Evolutionary conservation across 2,329 filamentous ascomycete species (phyloP).

Genomic region (Calonectria leucothoes): DNA sequence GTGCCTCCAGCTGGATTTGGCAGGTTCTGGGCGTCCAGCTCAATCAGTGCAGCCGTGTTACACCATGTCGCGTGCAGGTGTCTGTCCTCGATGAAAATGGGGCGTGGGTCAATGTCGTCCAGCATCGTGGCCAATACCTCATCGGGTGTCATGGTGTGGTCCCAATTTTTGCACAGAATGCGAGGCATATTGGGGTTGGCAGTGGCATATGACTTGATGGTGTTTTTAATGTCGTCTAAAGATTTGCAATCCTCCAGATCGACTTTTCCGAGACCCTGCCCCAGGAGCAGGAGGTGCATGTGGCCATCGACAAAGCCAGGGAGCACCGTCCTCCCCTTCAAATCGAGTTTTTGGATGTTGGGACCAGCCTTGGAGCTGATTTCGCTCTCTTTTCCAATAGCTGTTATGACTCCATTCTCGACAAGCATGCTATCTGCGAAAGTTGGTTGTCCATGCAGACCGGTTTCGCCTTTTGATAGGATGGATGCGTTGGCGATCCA

Average conservation of each 20-base stretch:
- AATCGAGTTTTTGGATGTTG: constrained; percentile 24
- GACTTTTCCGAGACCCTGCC: constrained; percentile 10
- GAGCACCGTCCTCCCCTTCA: constrained; percentile 44
- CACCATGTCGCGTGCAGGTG: constrained; percentile 69
- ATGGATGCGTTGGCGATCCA: constrained; percentile 40
- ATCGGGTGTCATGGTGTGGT: constrained; percentile 56
- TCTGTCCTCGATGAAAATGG: constrained; percentile 67
- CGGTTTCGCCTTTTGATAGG: constrained; percentile 24
- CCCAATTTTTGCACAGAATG: constrained; percentile 65
- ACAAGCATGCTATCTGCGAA: constrained; percentile 46
- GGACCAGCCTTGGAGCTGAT: not conserved
- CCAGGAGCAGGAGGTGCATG: constrained; percentile 17
- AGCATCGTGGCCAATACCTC: constrained; percentile 56
- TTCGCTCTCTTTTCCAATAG: constrained; percentile 44
- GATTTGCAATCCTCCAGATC: constrained; percentile 1
- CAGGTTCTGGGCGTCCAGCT: constrained; percentile 57
- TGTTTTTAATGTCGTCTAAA: constrained; percentile 5
- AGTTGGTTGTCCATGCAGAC: constrained; percentile 28
- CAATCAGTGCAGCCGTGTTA: constrained; percentile 60
- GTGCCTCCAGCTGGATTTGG: constrained; percentile 62
- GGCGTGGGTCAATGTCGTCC: constrained; percentile 63
- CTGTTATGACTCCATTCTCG: constrained; percentile 42
- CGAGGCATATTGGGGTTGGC: constrained; percentile 55
- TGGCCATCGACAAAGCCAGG: constrained; percentile 20
- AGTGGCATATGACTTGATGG: not conserved